Conservation (phyloP, 1,139 yeast species). For the Saccharomyces hybrid region DNA sequence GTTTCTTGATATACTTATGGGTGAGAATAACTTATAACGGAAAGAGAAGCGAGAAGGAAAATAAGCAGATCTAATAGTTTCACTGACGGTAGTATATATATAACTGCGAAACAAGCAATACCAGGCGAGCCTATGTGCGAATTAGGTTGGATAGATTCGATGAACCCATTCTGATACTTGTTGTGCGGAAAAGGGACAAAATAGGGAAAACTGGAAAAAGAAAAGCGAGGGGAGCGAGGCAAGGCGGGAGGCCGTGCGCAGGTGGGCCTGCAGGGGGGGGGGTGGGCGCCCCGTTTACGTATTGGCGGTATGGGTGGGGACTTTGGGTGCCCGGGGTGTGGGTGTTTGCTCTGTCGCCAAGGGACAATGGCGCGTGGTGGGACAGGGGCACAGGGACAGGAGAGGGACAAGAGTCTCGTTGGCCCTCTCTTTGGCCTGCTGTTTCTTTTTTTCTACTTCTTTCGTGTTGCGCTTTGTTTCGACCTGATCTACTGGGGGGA, state of each 20-base stretch:
- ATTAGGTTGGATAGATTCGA: not conserved
- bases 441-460: not conserved
- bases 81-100: not conserved
- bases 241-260: not conserved
- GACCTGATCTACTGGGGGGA: not conserved
- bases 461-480: not conserved
- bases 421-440: not conserved
- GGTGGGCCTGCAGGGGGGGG: not conserved
- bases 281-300: not conserved
- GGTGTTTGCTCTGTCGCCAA: not conserved
- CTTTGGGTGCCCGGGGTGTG: not conserved
- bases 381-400: constrained; percentile 3
- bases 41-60: not conserved
- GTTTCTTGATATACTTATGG: not conserved
- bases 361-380: constrained; percentile 1
- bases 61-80: not conserved
- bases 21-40: not conserved
- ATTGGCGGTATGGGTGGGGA: not conserved
- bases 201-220: not conserved
- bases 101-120: not conserved
- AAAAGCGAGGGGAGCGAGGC: not conserved
- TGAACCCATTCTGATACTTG: not conserved
- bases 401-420: not conserved
- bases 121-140: not conserved
- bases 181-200: constrained; percentile 1